Conservation (phyloP, 2,329 filamentous ascomycete species). For the Ophiostoma sp. region DNA sequence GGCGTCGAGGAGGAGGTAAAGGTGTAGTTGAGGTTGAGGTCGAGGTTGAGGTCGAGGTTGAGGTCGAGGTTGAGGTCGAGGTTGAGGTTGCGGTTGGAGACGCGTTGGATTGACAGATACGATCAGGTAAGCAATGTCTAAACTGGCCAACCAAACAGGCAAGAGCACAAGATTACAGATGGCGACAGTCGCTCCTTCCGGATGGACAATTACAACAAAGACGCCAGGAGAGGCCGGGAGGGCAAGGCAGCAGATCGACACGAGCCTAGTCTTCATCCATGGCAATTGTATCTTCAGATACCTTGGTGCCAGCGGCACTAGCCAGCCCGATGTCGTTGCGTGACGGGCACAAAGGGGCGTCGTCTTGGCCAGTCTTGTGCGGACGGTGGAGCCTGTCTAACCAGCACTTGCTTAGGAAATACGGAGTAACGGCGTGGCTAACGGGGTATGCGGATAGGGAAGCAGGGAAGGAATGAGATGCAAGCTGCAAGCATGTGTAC, state of each 20-base stretch:
- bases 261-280: constrained; percentile 4
- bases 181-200: neutral
- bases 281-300: neutral
- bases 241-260: neutral
- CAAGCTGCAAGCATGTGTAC: neutral
- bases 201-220: neutral
- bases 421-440: constrained; percentile 1
- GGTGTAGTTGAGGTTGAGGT: neutral
- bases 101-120: neutral
- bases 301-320: neutral
- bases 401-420: neutral
- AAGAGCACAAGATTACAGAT: neutral
- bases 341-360: constrained; percentile 1
- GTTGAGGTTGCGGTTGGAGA: neutral
- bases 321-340: neutral
- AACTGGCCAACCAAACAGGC: neutral
- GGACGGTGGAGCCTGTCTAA: neutral
- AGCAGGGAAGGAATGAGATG: neutral
- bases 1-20: neutral
- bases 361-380: neutral
- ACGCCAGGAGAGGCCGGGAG: neutral
- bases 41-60: neutral
- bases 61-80: neutral
- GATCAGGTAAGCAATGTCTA: neutral
- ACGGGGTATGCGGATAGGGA: neutral